Evolutionary conservation across 1,139 yeast genomes (phyloP), one percentile per base, ranked within the genome.

Genomic region (Candida sojae): DNA sequence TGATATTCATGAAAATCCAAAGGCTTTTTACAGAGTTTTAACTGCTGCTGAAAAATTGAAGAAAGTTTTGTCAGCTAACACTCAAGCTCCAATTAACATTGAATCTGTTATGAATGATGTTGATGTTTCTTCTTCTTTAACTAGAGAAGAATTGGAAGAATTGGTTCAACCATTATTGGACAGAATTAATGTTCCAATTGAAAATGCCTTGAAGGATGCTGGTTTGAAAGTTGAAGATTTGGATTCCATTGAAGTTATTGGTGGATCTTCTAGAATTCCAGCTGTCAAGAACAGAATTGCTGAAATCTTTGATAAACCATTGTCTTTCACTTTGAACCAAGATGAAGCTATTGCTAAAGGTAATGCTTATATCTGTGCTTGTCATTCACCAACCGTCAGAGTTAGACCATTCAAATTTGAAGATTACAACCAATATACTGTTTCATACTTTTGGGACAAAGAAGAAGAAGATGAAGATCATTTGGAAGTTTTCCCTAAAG

Each of bases 281-380:
- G 77, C 88, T 51, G 79, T 93, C 69, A 93, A 93, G 82, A 81
- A 84, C 60, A 86, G 82, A 68, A 80, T 93, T 61, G 63, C 86
- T 59, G 88, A 87, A 66, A 79, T 88, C 56, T 90, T 93, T 67
- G 91, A 89, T 67, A 90, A 90, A 80, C 86, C 79, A 61, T 81
- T 93, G 67, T 89, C 97, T 41, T 88, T 89, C 79, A 95, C 98
- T 61, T 84, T 95, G 75, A 93, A 95, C 82, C 98, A 92, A 79
- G 99, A 93, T 68, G 99, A 93, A 81, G 97, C 99, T 55, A 87
- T 92, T 70, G 98, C 99, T 53, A 88, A 95, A 73, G 99, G 99
- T 79, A 96, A 96, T 61, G 97, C 99, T 48, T 95, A 93, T 75
- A 89, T 95, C 65, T 93, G 99, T 74, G 99, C 99, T 61, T 89